Evolutionary conservation across 2,329 filamentous ascomycete species (phyloP).

Genomic region (Neofusicoccum kwambonambiense): DNA sequence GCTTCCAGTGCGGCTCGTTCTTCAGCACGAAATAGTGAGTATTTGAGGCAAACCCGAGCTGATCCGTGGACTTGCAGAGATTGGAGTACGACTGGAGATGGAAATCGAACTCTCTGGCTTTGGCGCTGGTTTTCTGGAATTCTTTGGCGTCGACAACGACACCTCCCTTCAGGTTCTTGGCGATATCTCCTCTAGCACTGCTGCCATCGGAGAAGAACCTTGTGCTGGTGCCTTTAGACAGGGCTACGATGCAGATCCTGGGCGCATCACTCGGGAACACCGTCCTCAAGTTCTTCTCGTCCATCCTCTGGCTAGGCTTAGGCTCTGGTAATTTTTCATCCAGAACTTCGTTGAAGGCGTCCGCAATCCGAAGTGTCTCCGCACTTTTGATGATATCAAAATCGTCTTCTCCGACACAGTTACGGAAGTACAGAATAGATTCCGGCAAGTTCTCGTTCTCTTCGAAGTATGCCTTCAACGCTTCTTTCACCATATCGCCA

Average conservation of each 20-base stretch:
- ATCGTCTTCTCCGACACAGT: not conserved
- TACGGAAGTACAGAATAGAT: not conserved
- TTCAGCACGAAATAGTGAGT: not conserved
- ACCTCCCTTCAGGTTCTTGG: not conserved
- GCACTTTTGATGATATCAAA: not conserved
- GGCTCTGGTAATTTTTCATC: too few species aligned
- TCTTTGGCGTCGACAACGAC: not conserved
- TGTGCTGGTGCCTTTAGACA: not conserved
- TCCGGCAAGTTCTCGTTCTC: not conserved
- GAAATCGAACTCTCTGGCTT: not conserved
- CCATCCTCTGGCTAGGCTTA: too few species aligned
- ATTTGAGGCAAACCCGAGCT: not conserved
- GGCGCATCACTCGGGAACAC: not conserved
- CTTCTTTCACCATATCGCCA: not conserved
- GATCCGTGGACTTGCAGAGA: not conserved
- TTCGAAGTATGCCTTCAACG: not conserved
- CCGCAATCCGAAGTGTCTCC: not conserved
- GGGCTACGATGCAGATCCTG: not conserved
- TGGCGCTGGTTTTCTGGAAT: not conserved
- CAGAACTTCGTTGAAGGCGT: not conserved
- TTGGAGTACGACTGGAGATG: not conserved
- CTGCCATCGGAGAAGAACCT: not conserved
- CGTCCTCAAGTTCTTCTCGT: not conserved
- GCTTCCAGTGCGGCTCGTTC: not conserved
- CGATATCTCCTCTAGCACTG: too few species aligned